Base-by-base conservation (phyloP, 2,329 filamentous ascomycete genomes). In the Apiospora aurea region DNA sequence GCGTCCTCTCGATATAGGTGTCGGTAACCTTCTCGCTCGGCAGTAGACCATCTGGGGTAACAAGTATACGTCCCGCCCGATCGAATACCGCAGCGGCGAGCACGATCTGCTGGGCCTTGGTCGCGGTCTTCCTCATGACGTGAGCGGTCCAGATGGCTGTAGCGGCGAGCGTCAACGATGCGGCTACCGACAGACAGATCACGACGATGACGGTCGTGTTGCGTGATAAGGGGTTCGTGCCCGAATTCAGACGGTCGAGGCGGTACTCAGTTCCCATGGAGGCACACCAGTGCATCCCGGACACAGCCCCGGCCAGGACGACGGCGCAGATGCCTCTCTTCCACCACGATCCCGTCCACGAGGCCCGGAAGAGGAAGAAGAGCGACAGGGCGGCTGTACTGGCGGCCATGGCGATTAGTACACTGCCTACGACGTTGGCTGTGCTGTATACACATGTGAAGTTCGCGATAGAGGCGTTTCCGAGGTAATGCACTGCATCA, bases 221-320 rank as follows among this genome's bases (percentile, higher is more conserved):
- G 69, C 91, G 85, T 11, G 89, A 88, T 41, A 88, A 80, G 67
- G 84, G 79, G 67, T 83, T 82, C 57, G 78, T 80, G 18, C 79
- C 76, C 44, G 83, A 75, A 68, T 84, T 83, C 69, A 87, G 79
- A 64, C 85, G 79, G 74, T 87, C 81, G 69, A 94, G 81, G 61
- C 86, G 86, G 79, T 95, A 96, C 11, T 81, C 80, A 4, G 93
- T 96, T 21, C 93, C 93, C 14, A 89, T 87, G 4, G 92, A 88
- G 44, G 92, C 94, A 71, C 92, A 92, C 92, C 94, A 97, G 82
- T 97, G 94, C 94, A 97, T 96, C 0, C 93, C 93, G 13, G 92
- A 95, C 2, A 96, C 93, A 53, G 92, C 93, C 21, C 88, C 85
- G 11, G 93, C 92, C 53, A 97, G 86, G 24, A 95, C 81, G 66